Evolutionary conservation across 805 yeast species (phyloP), one percentile per base, ranked within the genome.

Genomic region (Tetrapisispora nanseiensis): DNA sequence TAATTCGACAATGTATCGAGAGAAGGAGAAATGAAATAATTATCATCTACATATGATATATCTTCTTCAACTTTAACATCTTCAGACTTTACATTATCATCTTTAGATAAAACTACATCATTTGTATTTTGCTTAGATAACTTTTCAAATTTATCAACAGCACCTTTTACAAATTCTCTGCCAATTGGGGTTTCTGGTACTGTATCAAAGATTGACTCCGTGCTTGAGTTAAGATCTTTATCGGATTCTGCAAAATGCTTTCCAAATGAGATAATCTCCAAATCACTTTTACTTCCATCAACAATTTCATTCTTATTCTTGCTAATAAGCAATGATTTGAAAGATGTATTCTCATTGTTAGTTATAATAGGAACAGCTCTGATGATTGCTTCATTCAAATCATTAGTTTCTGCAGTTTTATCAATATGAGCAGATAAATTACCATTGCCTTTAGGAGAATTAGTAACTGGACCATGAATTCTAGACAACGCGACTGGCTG

Each of bases 11-110:
- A 66, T 38, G 78, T 78, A 5, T 78, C 74, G 30, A 81, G 55
- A 2, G 86, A 69, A 15, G 98, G 98, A 6, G 84, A 75, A 41
- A 80, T 81, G 85, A 92, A 92, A 64, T 89, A 92, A 6, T 89
- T 95, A 38, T 82, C 75, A 12, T 78, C 79, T 40, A 81, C 76
- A 23, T 70, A 69, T 33, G 73, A 67, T 34, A 67, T 65, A 34
- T 70, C 70, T 36, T 68, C 72, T 1, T 12, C 15, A 20, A 7
- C 4, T 13, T 18, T 10, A 6, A 26, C 23, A 12, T 24, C 19
- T 23, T 18, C 29, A 18, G 5, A 16, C 9, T 19, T 26, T 11
- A 24, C 38, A 16, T 35, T 15, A 8, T 3, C 15, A 16, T 4
- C 13, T 18, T 24, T 26, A 9, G 4, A 8, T 3, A 7, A 7